These are phyloP conservation scores for Cytospora paraplurivora DNA, from an alignment of 2,329 filamentous ascomycete species.

Conservation along the genomic window DNA sequence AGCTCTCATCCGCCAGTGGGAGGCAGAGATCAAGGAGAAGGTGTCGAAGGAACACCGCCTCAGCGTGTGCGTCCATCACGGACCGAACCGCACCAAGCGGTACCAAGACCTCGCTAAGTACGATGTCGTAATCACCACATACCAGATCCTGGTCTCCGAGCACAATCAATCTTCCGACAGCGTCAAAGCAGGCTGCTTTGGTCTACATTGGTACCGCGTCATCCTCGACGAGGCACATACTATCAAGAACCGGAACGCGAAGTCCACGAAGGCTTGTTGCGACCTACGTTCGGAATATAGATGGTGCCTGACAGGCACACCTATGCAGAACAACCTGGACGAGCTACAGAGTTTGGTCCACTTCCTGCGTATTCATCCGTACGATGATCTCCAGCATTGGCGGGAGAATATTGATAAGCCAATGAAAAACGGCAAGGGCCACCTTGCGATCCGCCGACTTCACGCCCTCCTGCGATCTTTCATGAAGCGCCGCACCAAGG, in stretches of 20 bases:
- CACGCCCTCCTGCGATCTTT: constrained; percentile 86
- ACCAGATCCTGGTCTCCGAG: constrained; percentile 92
- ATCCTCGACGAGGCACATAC: constrained; percentile 97
- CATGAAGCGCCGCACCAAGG: constrained; percentile 98
- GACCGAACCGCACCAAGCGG: constrained; percentile 78
- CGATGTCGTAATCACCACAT: constrained; percentile 96
- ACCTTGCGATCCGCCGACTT: constrained; percentile 83
- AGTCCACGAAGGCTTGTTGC: constrained; percentile 90
- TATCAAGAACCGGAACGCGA: constrained; percentile 97
- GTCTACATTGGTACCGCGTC: constrained; percentile 90
- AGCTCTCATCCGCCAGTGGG: constrained; percentile 96
- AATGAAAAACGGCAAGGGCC: constrained; percentile 86
- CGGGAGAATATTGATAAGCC: constrained; percentile 87
- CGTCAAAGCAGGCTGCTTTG: constrained; percentile 81
- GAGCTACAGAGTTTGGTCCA: constrained; percentile 92
- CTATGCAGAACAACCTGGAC: constrained; percentile 97
- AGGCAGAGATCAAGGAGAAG: constrained; percentile 85
- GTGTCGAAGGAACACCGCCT: constrained; percentile 70
- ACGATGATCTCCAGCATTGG: constrained; percentile 83
- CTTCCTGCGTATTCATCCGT: constrained; percentile 90
- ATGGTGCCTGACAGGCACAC: constrained; percentile 95
- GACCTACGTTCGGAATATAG: constrained; percentile 83
- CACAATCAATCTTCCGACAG: constrained; percentile 69
- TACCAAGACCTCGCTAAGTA: constrained; percentile 77
- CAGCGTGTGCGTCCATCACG: constrained; percentile 88